Conservation (phyloP, 2,329 filamentous ascomycete species). For the Bipolaris cookei region DNA sequence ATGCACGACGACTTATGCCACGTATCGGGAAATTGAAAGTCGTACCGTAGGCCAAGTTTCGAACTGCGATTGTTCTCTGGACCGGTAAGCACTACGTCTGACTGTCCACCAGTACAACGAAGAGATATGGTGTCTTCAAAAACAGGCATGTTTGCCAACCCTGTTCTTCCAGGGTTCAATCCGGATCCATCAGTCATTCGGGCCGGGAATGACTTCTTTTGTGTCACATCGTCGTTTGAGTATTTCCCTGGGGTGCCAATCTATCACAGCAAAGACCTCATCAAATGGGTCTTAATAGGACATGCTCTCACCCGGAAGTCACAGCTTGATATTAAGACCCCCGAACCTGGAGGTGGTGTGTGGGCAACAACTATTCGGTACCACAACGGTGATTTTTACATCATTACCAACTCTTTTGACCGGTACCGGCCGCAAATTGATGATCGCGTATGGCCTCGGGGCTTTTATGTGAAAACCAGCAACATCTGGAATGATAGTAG, state of each 20-base stretch:
- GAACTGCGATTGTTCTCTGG: neutral
- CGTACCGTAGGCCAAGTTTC: neutral
- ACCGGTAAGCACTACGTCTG: neutral
- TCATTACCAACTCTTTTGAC: conserved; percentile 35
- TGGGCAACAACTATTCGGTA: conserved; percentile 35
- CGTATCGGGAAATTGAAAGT: neutral
- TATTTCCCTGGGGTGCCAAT: conserved; percentile 61
- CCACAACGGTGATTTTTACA: conserved; percentile 23
- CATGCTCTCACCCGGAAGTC: conserved; percentile 45
- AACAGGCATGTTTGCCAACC: conserved; percentile 11
- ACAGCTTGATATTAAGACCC: conserved; percentile 46
- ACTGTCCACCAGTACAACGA: neutral
- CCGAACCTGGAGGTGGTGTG: conserved; percentile 30
- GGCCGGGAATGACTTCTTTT: conserved; percentile 54
- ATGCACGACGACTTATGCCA: neutral
- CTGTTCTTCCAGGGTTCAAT: conserved; percentile 51
- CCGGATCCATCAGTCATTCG: conserved; percentile 58
- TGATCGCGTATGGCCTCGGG: conserved; percentile 51
- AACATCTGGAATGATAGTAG: conserved; percentile 23
- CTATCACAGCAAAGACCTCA: conserved; percentile 60
- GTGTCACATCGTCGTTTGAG: conserved; percentile 60
- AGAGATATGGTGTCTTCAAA: neutral
- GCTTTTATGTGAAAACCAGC: conserved; percentile 54
- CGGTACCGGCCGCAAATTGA: conserved; percentile 36
- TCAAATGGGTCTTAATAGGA: conserved; percentile 57